Base-by-base conservation (phyloP, 257 asterid species). In the Ajuga chamaepitys region DNA sequence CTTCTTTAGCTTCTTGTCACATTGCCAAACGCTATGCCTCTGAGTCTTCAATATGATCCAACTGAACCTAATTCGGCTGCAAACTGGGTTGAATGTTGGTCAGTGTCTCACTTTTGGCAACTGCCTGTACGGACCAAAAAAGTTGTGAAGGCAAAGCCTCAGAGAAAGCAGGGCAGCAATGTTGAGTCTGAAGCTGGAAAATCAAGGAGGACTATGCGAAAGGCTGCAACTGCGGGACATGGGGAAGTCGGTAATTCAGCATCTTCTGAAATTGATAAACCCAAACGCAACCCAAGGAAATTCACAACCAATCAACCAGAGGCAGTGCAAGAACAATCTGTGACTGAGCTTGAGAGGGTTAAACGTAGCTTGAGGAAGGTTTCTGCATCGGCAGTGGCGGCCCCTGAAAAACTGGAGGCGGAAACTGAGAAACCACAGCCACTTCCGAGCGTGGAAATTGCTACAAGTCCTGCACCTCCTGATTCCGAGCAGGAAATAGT, bases 11-110 rank as follows among this genome's bases (percentile, higher is more conserved):
- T 90, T 69, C 86, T 88, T 70, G 70, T 70, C 62, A 77, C 71
- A 14, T 64, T 86, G 83, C 98, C 99, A 40, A 85, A 72, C 70
- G 83, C 96, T 45, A 82, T 81, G 85, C 88, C 93, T 26, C 82
- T 94, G 80, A 82, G 88, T 76, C 95, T 94, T 71, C 98, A 90
- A 73, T 94, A 90, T 47, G 96, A 86, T 65, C 37, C 25, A 16
- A 51, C 76, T 6, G 95, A 90, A 58, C 95, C 96, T 1, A 90
- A 94, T 76, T 83, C 96, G 64, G 88, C 93, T 58, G 73, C 77
- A 83, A 86, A 69, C 70, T 94, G 99, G 99, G 93, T 94, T 22
- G 95, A 88, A 55, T 84, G 95, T 22, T 94, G 99, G 99, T 88
- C 99, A 50, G 24, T 66, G 41, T 77, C 89, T 58, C 86, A 69